Conservation (phyloP, 306 rosid species). For the Luffa aegyptiaca region DNA sequence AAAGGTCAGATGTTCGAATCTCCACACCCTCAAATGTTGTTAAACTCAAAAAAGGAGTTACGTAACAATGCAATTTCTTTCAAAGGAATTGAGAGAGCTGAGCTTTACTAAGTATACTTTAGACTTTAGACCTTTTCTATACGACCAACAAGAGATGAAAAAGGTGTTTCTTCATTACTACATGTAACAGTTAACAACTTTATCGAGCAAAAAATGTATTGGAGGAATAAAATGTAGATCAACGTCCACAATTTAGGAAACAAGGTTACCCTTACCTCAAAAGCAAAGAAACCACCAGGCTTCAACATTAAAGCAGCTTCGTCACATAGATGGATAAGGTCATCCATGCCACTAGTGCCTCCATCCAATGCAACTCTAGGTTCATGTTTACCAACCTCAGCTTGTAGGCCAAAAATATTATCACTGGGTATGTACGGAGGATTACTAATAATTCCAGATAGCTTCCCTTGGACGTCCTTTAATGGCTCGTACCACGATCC, state of each 20-base stretch:
- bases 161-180: background rate
- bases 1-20: too few species aligned
- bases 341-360: conserved; percentile 55
- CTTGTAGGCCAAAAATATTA: conserved; percentile 61
- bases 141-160: background rate
- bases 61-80: background rate
- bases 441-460: conserved; percentile 73
- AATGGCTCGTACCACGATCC: conserved; percentile 89
- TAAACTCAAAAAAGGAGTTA: too few species aligned
- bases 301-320: conserved; percentile 62
- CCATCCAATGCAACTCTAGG: conserved; percentile 78
- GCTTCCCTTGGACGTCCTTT: conserved; percentile 50
- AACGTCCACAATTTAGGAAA: background rate
- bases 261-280: conserved; percentile 40
- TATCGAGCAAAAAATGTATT: background rate
- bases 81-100: background rate
- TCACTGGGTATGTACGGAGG: conserved; percentile 85
- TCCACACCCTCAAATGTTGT: too few species aligned
- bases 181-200: background rate
- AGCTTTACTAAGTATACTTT: background rate
- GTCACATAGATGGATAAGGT: conserved; percentile 67
- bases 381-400: conserved; percentile 81
- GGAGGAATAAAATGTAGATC: background rate
- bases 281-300: conserved; percentile 81
- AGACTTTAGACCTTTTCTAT: background rate